Evolutionary conservation across 1,139 yeast genomes (phyloP).

Genomic region (Suhomyces bokatorum): DNA sequence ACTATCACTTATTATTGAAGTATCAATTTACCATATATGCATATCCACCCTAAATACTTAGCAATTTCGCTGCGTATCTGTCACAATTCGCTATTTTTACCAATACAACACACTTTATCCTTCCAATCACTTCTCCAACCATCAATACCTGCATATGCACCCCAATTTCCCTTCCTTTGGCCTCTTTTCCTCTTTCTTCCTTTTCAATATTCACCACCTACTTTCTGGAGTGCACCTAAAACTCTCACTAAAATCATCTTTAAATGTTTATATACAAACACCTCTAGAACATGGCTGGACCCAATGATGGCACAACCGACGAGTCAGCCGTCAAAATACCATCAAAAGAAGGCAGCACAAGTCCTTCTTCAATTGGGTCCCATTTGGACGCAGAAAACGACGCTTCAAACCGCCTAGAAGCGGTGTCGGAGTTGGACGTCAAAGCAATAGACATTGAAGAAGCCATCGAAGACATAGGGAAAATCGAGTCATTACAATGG

Average conservation of each 20-base stretch:
- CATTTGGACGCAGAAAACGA: neutral
- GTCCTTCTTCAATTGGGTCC: neutral
- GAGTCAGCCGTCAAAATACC: neutral
- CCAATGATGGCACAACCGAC: neutral
- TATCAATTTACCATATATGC: too few species aligned
- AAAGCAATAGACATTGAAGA: conserved; percentile 9
- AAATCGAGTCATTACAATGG: conserved; percentile 2
- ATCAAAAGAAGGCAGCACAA: neutral
- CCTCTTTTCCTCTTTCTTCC: neutral
- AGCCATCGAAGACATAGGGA: conserved; percentile 8
- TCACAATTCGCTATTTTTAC: too few species aligned
- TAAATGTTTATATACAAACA: neutral
- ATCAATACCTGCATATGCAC: too few species aligned
- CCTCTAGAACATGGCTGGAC: neutral
- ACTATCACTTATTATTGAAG: too few species aligned
- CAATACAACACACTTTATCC: too few species aligned
- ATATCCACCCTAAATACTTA: too few species aligned
- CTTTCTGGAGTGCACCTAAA: neutral
- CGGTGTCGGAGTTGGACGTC: conserved; percentile 3
- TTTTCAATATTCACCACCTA: neutral
- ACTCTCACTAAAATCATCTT: neutral
- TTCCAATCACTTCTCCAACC: too few species aligned
- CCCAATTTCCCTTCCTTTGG: too few species aligned
- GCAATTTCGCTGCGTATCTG: too few species aligned
- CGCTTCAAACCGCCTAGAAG: neutral